These are phyloP conservation scores for Hydnomerulius pinastri DNA, from an alignment of 768 basidiomycete genomes.

Conservation along the genomic window DNA sequence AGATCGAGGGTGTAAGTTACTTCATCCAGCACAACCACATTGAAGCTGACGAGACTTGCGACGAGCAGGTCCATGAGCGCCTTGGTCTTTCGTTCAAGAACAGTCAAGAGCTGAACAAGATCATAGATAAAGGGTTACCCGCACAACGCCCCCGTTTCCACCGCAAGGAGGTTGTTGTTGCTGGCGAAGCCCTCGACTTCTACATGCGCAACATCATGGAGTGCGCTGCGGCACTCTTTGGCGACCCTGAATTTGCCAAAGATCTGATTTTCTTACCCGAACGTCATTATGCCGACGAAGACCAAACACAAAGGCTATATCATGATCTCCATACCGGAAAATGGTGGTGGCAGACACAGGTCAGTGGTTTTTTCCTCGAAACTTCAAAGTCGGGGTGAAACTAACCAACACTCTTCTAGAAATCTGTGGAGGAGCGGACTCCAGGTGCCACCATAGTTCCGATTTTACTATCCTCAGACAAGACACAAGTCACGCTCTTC, in stretches of 20 bases:
- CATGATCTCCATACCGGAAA: constrained; percentile 47
- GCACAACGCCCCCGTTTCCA: not conserved
- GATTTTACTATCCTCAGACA: no score
- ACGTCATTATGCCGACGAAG: constrained; percentile 36
- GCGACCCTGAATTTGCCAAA: constrained; percentile 33
- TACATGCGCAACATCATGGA: constrained; percentile 37
- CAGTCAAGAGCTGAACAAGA: constrained; percentile 24
- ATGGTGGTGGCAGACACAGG: constrained; percentile 57
- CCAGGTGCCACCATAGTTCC: no score
- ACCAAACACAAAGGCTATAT: constrained; percentile 29
- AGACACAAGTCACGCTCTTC: no score
- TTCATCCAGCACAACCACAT: no score
- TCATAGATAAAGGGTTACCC: constrained; percentile 33
- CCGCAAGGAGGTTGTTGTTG: constrained; percentile 16
- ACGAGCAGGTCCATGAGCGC: constrained; percentile 22
- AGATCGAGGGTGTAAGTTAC: constrained; percentile 40
- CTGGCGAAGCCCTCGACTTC: constrained; percentile 32
- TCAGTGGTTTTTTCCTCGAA: constrained; percentile 18
- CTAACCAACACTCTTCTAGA: no score
- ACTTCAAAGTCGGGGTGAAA: no score
- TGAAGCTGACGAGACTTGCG: no score
- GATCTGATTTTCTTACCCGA: constrained; percentile 38
- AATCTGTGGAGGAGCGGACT: no score
- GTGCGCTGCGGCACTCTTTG: constrained; percentile 37
- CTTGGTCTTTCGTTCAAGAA: constrained; percentile 38